Evolutionary conservation across 2,329 filamentous ascomycete species (phyloP).

Genomic region (Colletotrichum siamense): DNA sequence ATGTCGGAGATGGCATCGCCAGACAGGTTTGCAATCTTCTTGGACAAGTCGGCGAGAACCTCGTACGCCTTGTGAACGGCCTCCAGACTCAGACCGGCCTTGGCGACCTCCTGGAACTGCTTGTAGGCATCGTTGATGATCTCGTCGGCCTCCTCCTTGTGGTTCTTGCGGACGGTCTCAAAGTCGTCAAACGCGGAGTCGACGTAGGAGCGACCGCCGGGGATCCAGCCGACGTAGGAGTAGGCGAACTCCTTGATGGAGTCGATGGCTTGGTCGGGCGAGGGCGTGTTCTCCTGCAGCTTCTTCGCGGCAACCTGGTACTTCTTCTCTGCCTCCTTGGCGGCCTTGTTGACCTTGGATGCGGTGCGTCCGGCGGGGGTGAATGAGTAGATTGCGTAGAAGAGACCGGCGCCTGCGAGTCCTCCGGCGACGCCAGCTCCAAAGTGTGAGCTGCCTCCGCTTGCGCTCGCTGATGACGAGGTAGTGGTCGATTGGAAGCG

Average conservation of each 20-base stretch:
- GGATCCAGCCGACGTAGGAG: conserved; percentile 74
- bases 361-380: conserved; percentile 48
- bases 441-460: conserved; percentile 35
- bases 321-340: conserved; percentile 63
- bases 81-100: conserved; percentile 65
- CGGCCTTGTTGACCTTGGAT: conserved; percentile 50
- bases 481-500: conserved; percentile 49
- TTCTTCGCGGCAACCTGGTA: conserved; percentile 65
- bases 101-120: conserved; percentile 67
- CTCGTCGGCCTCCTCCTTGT: conserved; percentile 72
- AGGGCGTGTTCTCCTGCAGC: conserved; percentile 66
- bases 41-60: conserved; percentile 66
- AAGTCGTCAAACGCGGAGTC: conserved; percentile 74
- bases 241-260: conserved; percentile 71
- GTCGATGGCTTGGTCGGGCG: conserved; percentile 69
- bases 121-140: conserved; percentile 72
- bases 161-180: conserved; percentile 70
- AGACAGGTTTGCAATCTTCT: conserved; percentile 64
- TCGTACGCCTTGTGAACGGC: conserved; percentile 66
- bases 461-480: conserved; percentile 24
- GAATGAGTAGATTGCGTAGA: conserved; percentile 49
- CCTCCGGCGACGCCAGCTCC: conserved; percentile 49
- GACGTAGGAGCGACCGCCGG: conserved; percentile 72
- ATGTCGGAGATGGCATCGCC: conserved; percentile 69
- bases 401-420: conserved; percentile 43